These are phyloP conservation scores for Leishmania braziliensis DNA, from an alignment of 208 protist species.

Conservation along the genomic window DNA sequence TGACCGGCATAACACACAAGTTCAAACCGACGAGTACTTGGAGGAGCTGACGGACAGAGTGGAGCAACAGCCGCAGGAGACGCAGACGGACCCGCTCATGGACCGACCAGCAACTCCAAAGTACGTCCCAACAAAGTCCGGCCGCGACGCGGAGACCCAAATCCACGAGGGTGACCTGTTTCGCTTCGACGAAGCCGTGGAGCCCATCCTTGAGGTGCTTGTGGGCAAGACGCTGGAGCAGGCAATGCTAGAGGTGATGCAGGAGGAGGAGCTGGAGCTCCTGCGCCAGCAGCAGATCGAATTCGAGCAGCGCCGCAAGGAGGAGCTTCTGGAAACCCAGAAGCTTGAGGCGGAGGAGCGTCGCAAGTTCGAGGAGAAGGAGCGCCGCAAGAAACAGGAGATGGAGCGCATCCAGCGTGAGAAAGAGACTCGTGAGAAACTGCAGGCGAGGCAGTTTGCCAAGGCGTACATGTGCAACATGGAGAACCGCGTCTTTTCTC, in stretches of 20 bases:
- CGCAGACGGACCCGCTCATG: slow-evolving; percentile 96
- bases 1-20: slow-evolving; percentile 90
- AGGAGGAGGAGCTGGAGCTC: slow-evolving; percentile 97
- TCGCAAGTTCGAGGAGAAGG: slow-evolving; percentile 96
- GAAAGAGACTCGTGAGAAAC: slow-evolving; percentile 90
- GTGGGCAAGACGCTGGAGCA: slow-evolving; percentile 98
- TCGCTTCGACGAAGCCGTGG: slow-evolving; percentile 97
- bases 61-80: slow-evolving; percentile 83
- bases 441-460: slow-evolving; percentile 93
- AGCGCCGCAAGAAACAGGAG: slow-evolving; percentile 95
- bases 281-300: slow-evolving; percentile 95
- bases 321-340: slow-evolving; percentile 96
- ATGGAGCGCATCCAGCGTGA: slow-evolving; percentile 89
- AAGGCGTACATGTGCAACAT: slow-evolving; percentile 94
- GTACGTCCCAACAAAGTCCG: slow-evolving; percentile 95
- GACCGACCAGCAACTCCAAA: slow-evolving; percentile 94
- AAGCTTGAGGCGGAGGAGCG: slow-evolving; percentile 95
- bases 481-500: slow-evolving; percentile 90
- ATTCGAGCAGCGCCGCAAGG: slow-evolving; percentile 95
- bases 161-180: slow-evolving; percentile 97
- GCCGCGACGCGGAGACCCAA: slow-evolving; percentile 95
- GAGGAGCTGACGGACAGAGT: slow-evolving; percentile 94
- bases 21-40: slow-evolving; percentile 97
- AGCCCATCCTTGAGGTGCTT: slow-evolving; percentile 97
- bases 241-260: slow-evolving; percentile 97